Evolutionary conservation across 208 protist species (phyloP).

Genomic region (Leishmania guyanensis): DNA sequence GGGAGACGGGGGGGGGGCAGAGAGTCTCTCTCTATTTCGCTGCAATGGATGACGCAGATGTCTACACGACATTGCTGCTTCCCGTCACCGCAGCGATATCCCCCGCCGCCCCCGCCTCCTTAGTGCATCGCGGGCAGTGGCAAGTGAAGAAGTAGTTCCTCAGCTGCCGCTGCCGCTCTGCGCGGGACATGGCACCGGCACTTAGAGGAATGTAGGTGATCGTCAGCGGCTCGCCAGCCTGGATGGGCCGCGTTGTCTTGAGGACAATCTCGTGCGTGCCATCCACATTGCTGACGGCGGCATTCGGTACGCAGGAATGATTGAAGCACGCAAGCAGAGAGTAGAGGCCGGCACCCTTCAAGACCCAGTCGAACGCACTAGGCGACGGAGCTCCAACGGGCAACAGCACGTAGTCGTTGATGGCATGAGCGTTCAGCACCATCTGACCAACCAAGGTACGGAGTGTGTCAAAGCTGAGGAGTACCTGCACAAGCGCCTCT

Average conservation of each 20-base stretch:
- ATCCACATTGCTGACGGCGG: conserved; percentile 38
- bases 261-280: conserved; percentile 74
- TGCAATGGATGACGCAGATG: not conserved
- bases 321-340: conserved; percentile 76
- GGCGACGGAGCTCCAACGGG: not conserved
- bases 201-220: conserved; percentile 82
- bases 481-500: conserved; percentile 42
- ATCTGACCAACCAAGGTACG: conserved; percentile 72
- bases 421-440: conserved; percentile 69
- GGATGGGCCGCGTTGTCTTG: conserved; percentile 44
- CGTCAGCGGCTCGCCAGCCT: conserved; percentile 56
- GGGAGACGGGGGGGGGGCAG: not conserved
- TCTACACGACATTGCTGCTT: not conserved
- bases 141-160: conserved; percentile 82
- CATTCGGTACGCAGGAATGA: conserved; percentile 79
- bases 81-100: not conserved
- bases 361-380: conserved; percentile 37
- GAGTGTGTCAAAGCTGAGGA: conserved; percentile 63
- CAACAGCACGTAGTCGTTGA: conserved; percentile 53
- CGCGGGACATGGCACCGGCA: conserved; percentile 25
- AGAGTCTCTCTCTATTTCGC: not conserved
- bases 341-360: conserved; percentile 82
- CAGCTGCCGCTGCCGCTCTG: conserved; percentile 46
- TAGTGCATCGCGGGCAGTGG: conserved; percentile 51
- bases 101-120: conserved; percentile 9